phyloP scores from a whole-genome alignment of 1,284 basidiomycete genomes.

The Somion occarium region DNA sequence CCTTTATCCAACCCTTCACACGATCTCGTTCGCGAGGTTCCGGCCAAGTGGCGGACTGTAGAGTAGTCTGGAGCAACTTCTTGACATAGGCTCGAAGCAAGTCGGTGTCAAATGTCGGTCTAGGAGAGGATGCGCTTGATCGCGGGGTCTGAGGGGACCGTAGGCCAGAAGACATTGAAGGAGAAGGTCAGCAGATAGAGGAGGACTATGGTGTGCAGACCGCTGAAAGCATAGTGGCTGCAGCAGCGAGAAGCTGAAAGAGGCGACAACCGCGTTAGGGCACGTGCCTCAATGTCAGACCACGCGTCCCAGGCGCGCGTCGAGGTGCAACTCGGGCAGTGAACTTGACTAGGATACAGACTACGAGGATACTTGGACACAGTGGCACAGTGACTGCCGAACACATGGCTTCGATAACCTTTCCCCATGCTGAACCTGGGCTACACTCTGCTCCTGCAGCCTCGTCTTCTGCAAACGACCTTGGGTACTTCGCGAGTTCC shows the following conservation, averaged over 20 bases:
- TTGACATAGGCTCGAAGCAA: conserved; percentile 73
- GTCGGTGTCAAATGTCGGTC: conserved; percentile 67
- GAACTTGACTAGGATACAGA: neutral
- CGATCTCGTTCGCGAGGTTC: conserved; percentile 62
- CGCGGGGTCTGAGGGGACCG: conserved; percentile 47
- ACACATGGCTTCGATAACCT: conserved; percentile 38
- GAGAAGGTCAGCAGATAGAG: neutral
- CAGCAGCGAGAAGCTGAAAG: neutral
- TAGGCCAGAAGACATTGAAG: conserved; percentile 30
- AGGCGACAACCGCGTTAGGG: neutral
- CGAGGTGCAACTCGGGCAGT: neutral
- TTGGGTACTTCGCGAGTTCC: conserved; percentile 34
- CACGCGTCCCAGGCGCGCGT: conserved; percentile 1
- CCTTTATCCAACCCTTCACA: conserved; percentile 71
- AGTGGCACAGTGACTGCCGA: neutral
- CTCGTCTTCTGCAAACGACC: conserved; percentile 34
- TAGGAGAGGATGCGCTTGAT: conserved; percentile 46
- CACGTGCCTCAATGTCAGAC: conserved; percentile 1
- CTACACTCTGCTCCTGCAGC: conserved; percentile 24
- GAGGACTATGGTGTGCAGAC: neutral
- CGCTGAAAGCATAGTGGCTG: neutral
- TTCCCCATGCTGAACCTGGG: conserved; percentile 27
- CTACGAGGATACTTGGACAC: neutral
- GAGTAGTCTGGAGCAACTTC: conserved; percentile 64
- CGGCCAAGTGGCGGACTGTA: conserved; percentile 62